Base-by-base conservation (phyloP, 768 basidiomycete genomes). In the Terana coerulea region DNA sequence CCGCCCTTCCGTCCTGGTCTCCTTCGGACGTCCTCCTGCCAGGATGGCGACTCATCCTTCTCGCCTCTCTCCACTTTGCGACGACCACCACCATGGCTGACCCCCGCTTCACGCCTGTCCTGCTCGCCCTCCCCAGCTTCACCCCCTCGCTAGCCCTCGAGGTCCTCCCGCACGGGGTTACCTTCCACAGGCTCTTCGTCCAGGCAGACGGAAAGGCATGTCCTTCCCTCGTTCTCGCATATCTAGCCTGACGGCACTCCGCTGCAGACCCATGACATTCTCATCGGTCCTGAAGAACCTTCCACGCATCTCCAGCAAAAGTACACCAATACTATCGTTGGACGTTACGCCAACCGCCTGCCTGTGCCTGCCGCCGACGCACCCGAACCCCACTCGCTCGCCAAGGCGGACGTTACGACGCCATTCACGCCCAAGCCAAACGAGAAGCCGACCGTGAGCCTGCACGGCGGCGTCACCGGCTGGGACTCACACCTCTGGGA, bases 281-380 rank as follows among this genome's bases (percentile, higher is more conserved):
- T 90, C 36, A 75, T 88, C 57, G 88, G 86, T 15, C 87, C 88
- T 33, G 82, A 87, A 68, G 66, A 71, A 37, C 80, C 85, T 44
- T 60, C 73, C 55, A 79, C 73, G 53, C 85, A 88, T 64, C 63
- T 71, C 28, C 66, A 64, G 10, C 77, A 84, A 63, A 84, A 81
- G 66, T 89, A 89, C 67, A 81, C 77, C 40, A 88, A 89, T 67
- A 80, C 82, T 9, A 74, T 88, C 61, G 74, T 89, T 45, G 88
- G 88, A 25, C 72, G 86, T 59, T 88, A 88, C 57, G 72, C 84
- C 21, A 89, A 89, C 67, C 77, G 86, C 29, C 72, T 90, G 47
- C 83, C 86, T 1, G 79, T 77, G n/a, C 46, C 63, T 15, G 6
- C 52, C 19, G 25, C 58, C 44, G 33, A 53, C 36, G 36, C 7